phyloP scores from a whole-genome alignment of 306 rosid species.

The Prosopis cineraria region DNA sequence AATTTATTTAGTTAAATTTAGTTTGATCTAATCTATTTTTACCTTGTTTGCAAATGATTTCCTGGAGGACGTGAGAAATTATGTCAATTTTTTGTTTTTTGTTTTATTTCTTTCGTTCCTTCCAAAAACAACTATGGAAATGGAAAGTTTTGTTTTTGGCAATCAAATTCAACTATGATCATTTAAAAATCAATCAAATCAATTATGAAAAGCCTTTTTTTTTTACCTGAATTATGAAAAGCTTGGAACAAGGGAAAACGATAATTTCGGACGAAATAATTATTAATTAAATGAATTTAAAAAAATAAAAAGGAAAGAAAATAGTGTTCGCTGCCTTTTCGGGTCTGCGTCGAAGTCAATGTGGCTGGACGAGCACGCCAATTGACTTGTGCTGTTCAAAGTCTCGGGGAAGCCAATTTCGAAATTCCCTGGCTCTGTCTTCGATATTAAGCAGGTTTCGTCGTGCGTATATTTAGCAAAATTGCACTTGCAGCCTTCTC shows the following conservation, averaged over 20 bases:
- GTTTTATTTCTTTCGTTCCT: not conserved
- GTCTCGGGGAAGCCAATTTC: not conserved
- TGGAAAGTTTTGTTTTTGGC: not conserved
- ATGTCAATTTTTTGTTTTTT: not conserved
- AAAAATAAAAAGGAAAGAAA: not conserved
- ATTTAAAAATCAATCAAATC: too few relatives aligned
- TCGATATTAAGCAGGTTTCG: not conserved
- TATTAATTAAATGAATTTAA: not conserved
- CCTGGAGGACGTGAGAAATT: not conserved
- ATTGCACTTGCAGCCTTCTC: not conserved
- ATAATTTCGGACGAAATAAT: not conserved
- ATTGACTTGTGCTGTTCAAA: not conserved
- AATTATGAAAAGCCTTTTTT: too few relatives aligned
- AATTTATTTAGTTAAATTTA: too few relatives aligned
- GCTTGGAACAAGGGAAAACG: not conserved
- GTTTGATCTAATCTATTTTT: too few relatives aligned
- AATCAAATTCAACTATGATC: too few relatives aligned
- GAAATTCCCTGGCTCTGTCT: not conserved
- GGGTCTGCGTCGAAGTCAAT: not conserved
- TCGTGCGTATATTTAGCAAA: not conserved
- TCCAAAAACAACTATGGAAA: not conserved
- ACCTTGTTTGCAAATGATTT: not conserved
- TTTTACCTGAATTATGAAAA: too few relatives aligned
- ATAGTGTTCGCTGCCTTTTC: not conserved
- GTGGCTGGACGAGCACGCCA: not conserved